These are phyloP conservation scores for Phytophthora agathidicida DNA, from an alignment of 352 stramenopile genomes.

Conservation along the genomic window DNA sequence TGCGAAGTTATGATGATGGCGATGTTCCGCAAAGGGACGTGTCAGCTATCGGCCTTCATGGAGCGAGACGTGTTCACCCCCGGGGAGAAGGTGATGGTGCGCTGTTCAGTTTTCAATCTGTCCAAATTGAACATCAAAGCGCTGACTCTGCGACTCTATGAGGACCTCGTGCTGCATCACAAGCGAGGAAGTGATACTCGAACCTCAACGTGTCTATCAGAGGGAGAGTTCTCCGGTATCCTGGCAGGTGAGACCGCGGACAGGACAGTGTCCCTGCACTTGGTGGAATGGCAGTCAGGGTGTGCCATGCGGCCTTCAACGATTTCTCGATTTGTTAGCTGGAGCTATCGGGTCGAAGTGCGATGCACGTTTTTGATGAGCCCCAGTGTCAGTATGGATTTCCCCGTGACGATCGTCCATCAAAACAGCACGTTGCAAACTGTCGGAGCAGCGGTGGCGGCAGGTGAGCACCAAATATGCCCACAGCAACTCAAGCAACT, in stretches of 20 bases:
- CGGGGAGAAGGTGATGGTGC: constrained; percentile 18
- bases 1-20: constrained; percentile 12
- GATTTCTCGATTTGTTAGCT: constrained; percentile 7
- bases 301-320: constrained; percentile 11
- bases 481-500: background rate
- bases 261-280: constrained; percentile 18
- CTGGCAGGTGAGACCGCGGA: constrained; percentile 8
- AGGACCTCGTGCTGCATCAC: constrained; percentile 20
- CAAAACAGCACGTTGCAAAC: constrained; percentile 6
- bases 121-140: constrained; percentile 24
- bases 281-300: constrained; percentile 16
- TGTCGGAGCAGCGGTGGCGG: background rate
- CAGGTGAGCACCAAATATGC: background rate
- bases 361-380: constrained; percentile 18
- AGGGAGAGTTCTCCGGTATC: constrained; percentile 16
- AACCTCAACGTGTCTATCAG: constrained; percentile 13
- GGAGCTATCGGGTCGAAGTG: constrained; percentile 15
- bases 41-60: constrained; percentile 23
- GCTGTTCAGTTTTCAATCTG: constrained; percentile 23
- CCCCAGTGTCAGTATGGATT: constrained; percentile 12
- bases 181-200: constrained; percentile 4
- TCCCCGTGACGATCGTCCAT: constrained; percentile 13
- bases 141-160: constrained; percentile 22
- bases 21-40: constrained; percentile 17
- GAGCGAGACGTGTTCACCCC: constrained; percentile 18